Percentiles rank a stretch among this genome's conserved stretches.
phyloP scores from a whole-genome alignment of 2,329 filamentous ascomycete species.

The Trichoderma harzianum region DNA sequence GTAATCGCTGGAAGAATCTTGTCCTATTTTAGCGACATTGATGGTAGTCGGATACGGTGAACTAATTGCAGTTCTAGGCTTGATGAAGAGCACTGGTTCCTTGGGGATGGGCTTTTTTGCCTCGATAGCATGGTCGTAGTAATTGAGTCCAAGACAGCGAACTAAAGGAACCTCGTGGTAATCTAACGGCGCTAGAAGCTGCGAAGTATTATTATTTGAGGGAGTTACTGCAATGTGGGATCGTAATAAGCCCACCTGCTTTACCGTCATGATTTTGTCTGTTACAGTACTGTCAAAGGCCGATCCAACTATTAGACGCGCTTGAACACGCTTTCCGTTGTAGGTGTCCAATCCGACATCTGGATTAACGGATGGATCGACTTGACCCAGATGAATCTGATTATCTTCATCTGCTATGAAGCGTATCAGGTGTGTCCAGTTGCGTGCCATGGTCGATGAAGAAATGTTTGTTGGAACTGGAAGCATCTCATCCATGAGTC shows the following conservation, averaged over 20 bases:
- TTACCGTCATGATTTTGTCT: not conserved
- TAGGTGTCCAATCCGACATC: not conserved
- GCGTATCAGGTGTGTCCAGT: not conserved
- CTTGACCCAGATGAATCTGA: not conserved
- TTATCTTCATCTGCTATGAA: not conserved
- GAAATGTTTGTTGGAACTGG: not conserved
- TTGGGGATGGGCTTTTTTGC: not conserved
- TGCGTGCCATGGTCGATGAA: not conserved
- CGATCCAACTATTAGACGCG: not conserved
- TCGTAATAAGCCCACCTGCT: not conserved
- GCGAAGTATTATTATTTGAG: not conserved
- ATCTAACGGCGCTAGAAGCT: not conserved
- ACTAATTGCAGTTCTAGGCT: not conserved
- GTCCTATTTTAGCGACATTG: not conserved
- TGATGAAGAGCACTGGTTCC: not conserved
- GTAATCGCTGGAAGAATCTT: not conserved
- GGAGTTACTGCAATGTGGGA: fast-evolving
- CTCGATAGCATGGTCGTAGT: not conserved
- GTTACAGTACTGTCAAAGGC: not conserved
- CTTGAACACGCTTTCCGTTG: not conserved
- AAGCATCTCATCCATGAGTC: not conserved
- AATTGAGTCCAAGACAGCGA: not conserved
- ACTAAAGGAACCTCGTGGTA: not conserved
- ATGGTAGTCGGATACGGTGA: not conserved
- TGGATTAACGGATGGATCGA: not conserved